These are phyloP conservation scores for Pyricularia sp. DNA, from an alignment of 2,329 filamentous ascomycete species.

Conservation along the genomic window DNA sequence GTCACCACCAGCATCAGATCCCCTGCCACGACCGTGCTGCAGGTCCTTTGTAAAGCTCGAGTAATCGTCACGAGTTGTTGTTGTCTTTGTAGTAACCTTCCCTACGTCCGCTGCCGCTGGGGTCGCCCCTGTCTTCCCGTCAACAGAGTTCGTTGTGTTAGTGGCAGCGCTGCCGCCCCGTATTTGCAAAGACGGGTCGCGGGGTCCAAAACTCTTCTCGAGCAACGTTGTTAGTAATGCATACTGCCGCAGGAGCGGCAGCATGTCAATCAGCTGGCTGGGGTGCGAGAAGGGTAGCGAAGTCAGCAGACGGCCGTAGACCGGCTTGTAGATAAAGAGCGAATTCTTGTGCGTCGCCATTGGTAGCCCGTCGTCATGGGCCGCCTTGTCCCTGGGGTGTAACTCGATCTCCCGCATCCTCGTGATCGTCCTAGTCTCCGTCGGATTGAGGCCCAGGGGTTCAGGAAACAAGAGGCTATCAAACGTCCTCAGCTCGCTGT, in stretches of 20 bases:
- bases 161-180: slow-evolving; percentile 7
- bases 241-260: slow-evolving; percentile 70
- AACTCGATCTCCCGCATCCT: slow-evolving; percentile 37
- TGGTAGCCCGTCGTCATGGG: slow-evolving; percentile 12
- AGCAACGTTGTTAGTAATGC: slow-evolving; percentile 60
- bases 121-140: not conserved
- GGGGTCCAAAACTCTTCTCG: slow-evolving; percentile 45
- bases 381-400: slow-evolving; percentile 15
- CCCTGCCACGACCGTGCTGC: not conserved
- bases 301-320: slow-evolving; percentile 58
- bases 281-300: slow-evolving; percentile 72
- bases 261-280: slow-evolving; percentile 61
- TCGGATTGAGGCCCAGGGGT: slow-evolving; percentile 41
- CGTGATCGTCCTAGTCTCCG: slow-evolving; percentile 46
- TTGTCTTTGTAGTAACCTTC: slow-evolving; percentile 7
- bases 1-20: not conserved
- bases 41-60: slow-evolving; percentile 9
- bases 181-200: not conserved
- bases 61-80: slow-evolving; percentile 17
- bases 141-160: slow-evolving; percentile 9
- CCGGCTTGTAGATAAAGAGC: slow-evolving; percentile 62
- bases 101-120: not conserved
- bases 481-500: slow-evolving; percentile 38
- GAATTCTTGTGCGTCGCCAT: slow-evolving; percentile 41
- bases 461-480: slow-evolving; percentile 51